Evolutionary conservation across 78 protist species (phyloP), one percentile per base, ranked within the genome.

Genomic region (Emiliania huxleyi): DNA sequence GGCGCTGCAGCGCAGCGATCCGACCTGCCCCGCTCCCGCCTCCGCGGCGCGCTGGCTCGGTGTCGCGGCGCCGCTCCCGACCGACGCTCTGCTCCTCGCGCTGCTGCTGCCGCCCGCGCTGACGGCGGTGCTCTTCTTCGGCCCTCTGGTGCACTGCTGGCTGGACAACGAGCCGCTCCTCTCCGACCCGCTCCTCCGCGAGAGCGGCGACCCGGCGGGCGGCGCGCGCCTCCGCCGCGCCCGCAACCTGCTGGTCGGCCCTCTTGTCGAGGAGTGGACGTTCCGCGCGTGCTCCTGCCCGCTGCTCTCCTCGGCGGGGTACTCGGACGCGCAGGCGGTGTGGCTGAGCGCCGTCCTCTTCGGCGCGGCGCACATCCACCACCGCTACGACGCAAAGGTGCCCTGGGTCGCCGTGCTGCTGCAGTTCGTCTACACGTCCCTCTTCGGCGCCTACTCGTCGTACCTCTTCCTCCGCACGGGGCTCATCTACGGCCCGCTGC

Each of bases 221-320:
- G 1, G 0, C 23, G 40, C 0, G 0, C 55, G 23, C 3, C 89
- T 44, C 4, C 33, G 2, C 29, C n/a, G 0, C 37, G 35, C 38
- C 19, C 46, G 89, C 46, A 26, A 23, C 52, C 23, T 44, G 89
- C 35, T 77, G 26, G 26, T 42, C n/a, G 89, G 89, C 25, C 89
- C 89, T 37, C 42, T 81, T 22, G 49, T 56, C 15, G 89, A 81
- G 55, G 89, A 81, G 38, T 44, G 52, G 56, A 42, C 35, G 12
- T 81, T 81, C 89, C 89, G 89, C 52, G 38, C 38, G 40, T 44
- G 52, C 56, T 44, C 44, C 56, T 81, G 89, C 55, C 89, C 89
- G 52, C 52, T 81, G 25, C 89, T 81, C 19, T 6, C 4, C 52
- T 37, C 29, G 23, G 46, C 62, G 3, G 89, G 89, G 25, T 29